These are phyloP conservation scores for Kodamaea leandrae DNA, from an alignment of 805 yeast species.

Conservation along the genomic window DNA sequence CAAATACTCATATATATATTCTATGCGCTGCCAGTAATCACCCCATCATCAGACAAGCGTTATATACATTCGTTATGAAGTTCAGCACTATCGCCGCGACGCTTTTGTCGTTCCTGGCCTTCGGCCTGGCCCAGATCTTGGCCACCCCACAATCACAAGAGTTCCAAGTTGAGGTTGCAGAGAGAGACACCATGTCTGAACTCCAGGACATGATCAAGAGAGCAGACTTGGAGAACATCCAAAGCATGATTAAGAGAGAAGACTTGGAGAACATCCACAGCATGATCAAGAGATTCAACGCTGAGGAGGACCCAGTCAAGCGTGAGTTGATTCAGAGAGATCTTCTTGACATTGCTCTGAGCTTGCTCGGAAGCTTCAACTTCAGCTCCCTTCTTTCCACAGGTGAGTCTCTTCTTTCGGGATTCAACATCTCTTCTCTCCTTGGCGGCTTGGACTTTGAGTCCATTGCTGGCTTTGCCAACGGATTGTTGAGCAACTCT, in stretches of 20 bases:
- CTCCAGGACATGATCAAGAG: too few species aligned
- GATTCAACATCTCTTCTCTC: constrained; percentile 15
- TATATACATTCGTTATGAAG: constrained; percentile 9
- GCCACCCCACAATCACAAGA: constrained; percentile 12
- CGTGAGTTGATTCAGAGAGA: constrained; percentile 9
- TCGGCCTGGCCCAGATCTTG: constrained; percentile 9
- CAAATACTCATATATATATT: background rate
- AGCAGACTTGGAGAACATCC: background rate
- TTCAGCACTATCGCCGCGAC: constrained; percentile 8
- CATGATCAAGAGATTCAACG: constrained; percentile 3
- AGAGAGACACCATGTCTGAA: background rate
- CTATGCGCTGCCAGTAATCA: background rate
- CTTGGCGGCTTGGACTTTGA: constrained; percentile 19
- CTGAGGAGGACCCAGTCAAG: constrained; percentile 1
- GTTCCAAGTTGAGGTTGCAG: constrained; percentile 10
- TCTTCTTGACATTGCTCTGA: constrained; percentile 7
- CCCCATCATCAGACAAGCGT: background rate
- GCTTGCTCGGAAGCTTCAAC: constrained; percentile 16
- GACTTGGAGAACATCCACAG: background rate
- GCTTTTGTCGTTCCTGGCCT: constrained; percentile 8
- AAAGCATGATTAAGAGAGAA: constrained; percentile 2
- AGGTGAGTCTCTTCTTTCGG: constrained; percentile 7
- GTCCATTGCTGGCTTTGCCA: constrained; percentile 28
- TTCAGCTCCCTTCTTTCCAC: constrained; percentile 12
- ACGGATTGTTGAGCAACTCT: constrained; percentile 20